phyloP scores from a whole-genome alignment of 768 basidiomycete species.

The Boletales sp. region DNA sequence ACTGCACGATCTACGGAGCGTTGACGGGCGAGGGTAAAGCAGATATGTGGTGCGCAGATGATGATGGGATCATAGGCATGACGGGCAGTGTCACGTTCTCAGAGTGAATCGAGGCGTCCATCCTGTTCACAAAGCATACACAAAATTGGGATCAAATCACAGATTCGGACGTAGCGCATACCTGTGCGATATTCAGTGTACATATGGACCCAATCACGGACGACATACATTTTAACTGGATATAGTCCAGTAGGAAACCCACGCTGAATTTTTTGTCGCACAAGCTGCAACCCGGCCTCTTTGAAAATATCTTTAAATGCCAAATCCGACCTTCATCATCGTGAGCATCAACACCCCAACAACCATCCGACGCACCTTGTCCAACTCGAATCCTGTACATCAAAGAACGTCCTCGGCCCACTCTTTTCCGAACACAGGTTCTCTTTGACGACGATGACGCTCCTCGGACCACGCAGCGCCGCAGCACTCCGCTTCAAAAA shows the following conservation, averaged over 20 bases:
- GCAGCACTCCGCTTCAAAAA: slow-evolving; percentile 67
- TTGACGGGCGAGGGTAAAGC: slow-evolving; percentile 35
- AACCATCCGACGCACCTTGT: slow-evolving; percentile 57
- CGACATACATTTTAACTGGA: slow-evolving; percentile 77
- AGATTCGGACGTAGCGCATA: slow-evolving; percentile 20
- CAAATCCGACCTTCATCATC: slow-evolving; percentile 62
- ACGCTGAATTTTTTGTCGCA: slow-evolving; percentile 73
- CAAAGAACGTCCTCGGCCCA: slow-evolving; percentile 60
- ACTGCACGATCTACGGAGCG: slow-evolving; percentile 45
- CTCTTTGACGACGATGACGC: slow-evolving; percentile 88
- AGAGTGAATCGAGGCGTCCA: not conserved
- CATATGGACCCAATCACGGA: not conserved
- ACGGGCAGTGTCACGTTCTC: slow-evolving; percentile 44
- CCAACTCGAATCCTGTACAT: slow-evolving; percentile 85
- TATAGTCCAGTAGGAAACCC: slow-evolving; percentile 83
- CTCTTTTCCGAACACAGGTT: slow-evolving; percentile 70
- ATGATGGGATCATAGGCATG: slow-evolving; percentile 65
- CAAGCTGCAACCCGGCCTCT: slow-evolving; percentile 65
- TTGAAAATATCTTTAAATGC: slow-evolving; percentile 78
- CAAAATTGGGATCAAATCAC: slow-evolving; percentile 1
- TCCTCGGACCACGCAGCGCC: slow-evolving; percentile 52
- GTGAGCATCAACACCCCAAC: slow-evolving; percentile 2
- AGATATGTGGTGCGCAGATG: slow-evolving; percentile 58
- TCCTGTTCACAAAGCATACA: no score
- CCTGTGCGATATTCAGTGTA: slow-evolving; percentile 13